These are phyloP conservation scores for Coemansia pectinata DNA, from an alignment of 192 early-diverging fungal species.

Conservation along the genomic window DNA sequence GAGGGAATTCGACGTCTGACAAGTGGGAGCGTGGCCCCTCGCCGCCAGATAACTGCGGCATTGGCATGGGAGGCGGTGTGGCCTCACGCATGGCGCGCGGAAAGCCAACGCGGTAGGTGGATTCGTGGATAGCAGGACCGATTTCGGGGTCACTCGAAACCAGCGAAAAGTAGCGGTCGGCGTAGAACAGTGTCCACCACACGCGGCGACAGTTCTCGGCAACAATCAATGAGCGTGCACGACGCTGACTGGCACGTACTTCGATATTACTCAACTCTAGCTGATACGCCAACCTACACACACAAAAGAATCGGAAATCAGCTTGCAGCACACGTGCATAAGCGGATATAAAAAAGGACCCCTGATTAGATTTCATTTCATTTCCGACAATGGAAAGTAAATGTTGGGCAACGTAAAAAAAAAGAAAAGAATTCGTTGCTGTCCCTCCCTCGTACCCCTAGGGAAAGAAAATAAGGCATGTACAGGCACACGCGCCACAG, in stretches of 20 bases:
- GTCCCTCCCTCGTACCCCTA: no score
- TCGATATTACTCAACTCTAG: conserved; percentile 54
- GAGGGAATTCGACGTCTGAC: conserved; percentile 39
- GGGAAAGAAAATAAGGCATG: background rate
- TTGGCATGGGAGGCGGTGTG: conserved; percentile 33
- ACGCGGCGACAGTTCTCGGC: conserved; percentile 57
- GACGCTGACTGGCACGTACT: conserved; percentile 51
- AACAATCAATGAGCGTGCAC: conserved; percentile 53
- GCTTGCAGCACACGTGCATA: background rate
- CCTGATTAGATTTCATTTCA: background rate
- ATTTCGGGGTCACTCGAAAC: conserved; percentile 49
- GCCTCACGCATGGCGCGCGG: conserved; percentile 55
- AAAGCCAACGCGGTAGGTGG: conserved; percentile 50
- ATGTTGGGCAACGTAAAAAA: background rate
- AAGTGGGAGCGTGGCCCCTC: background rate
- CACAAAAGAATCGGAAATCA: background rate
- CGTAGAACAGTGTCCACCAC: conserved; percentile 56
- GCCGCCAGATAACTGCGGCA: background rate
- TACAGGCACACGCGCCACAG: background rate
- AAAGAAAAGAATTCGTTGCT: no score
- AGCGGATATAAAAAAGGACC: background rate
- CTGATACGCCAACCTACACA: conserved; percentile 47
- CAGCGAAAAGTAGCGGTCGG: conserved; percentile 53
- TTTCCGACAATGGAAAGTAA: background rate
- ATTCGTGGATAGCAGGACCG: conserved; percentile 47